These are phyloP conservation scores for Clavispora fructus DNA, from an alignment of 805 yeast species.

Conservation along the genomic window DNA sequence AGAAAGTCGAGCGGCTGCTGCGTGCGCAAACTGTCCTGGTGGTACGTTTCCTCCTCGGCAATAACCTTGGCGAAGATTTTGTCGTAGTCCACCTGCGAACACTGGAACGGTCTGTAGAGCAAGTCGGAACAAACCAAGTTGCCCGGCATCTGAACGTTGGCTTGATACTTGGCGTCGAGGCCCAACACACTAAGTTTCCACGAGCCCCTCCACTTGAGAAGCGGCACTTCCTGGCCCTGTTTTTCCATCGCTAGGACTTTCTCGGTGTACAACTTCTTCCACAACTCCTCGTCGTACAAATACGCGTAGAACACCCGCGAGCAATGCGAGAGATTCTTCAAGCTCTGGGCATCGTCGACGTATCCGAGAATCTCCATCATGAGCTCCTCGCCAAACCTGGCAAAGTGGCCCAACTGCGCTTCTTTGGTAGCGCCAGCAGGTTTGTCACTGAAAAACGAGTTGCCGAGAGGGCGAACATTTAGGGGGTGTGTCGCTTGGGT, in stretches of 20 bases:
- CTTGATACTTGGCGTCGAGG: constrained; percentile 27
- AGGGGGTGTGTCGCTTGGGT: constrained; percentile 12
- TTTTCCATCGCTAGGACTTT: constrained; percentile 7
- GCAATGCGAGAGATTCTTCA: constrained; percentile 49
- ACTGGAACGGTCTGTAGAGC: constrained; percentile 79
- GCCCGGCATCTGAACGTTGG: constrained; percentile 44
- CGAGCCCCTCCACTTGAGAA: constrained; percentile 61
- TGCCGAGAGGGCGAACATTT: constrained; percentile 16
- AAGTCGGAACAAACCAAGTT: constrained; percentile 65
- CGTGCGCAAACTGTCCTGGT: constrained; percentile 14
- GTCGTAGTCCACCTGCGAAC: constrained; percentile 63
- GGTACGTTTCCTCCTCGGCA: constrained; percentile 36
- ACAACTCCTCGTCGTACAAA: constrained; percentile 69
- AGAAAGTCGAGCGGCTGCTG: constrained; percentile 4
- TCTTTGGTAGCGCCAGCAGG: constrained; percentile 12
- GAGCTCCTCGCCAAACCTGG: constrained; percentile 57
- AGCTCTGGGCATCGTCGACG: constrained; percentile 42
- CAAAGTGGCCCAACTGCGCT: constrained; percentile 50
- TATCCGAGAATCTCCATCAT: constrained; percentile 48
- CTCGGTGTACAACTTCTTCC: constrained; percentile 57
- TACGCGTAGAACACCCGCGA: constrained; percentile 71
- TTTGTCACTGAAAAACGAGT: constrained; percentile 6
- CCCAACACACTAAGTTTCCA: constrained; percentile 66
- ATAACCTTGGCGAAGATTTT: constrained; percentile 45
- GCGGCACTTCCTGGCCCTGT: constrained; percentile 7